Evolutionary conservation across 345 rosid species (phyloP).

Genomic region (Citropsis articulata): DNA sequence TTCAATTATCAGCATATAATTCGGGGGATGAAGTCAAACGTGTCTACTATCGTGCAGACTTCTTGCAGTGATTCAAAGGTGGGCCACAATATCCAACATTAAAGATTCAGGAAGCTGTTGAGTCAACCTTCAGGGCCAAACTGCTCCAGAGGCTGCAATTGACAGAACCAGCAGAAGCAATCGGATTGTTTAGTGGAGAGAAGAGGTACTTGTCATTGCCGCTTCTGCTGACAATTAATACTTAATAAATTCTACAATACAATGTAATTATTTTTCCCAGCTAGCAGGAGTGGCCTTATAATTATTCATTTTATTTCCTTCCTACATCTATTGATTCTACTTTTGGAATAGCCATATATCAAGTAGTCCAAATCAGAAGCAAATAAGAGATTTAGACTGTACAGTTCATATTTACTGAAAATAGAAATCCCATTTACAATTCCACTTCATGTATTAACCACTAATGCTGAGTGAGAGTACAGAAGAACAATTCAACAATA

Average conservation of each 20-base stretch:
- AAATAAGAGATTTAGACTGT: background rate
- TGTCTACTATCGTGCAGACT: background rate
- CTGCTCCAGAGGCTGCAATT: background rate
- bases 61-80: background rate
- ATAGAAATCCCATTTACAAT: background rate
- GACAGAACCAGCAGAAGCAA: background rate
- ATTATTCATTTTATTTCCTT: background rate
- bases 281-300: background rate
- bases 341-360: background rate
- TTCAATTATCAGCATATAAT: constrained; percentile 63
- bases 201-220: background rate
- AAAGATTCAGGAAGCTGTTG: background rate
- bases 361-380: background rate
- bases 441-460: background rate
- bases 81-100: background rate
- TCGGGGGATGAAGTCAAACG: background rate
- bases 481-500: background rate
- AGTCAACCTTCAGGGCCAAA: background rate
- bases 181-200: background rate
- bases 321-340: background rate
- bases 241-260: background rate
- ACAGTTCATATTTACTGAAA: background rate
- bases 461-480: background rate
- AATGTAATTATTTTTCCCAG: background rate
- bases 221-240: background rate